Conservation (phyloP, 2,329 filamentous ascomycete genomes). For the Aureobasidium vineae region DNA sequence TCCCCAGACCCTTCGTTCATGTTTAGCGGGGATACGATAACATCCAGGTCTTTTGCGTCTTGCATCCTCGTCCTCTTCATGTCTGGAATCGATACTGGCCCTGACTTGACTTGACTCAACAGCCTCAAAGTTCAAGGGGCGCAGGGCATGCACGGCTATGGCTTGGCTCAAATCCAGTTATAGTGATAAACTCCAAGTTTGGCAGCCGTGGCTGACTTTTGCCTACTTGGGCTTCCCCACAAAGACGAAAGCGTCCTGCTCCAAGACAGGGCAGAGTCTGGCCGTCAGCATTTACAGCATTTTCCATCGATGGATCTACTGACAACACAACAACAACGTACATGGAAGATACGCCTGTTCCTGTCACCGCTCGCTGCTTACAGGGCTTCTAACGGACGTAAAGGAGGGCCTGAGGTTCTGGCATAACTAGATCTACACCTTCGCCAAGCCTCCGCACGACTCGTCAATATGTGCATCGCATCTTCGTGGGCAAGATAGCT, state of each 20-base stretch:
- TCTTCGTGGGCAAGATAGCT: neutral
- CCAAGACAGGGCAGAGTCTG: conserved; percentile 20
- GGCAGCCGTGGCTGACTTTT: conserved; percentile 18
- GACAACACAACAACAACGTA: neutral
- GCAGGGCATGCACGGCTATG: neutral
- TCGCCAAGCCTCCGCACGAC: neutral
- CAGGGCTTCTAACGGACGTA: neutral
- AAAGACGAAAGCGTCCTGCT: conserved; percentile 12
- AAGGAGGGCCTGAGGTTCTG: neutral
- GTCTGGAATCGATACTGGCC: neutral
- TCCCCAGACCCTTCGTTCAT: neutral
- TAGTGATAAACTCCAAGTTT: conserved; percentile 6
- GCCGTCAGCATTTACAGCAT: neutral
- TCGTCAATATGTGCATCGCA: neutral
- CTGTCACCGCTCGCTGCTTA: neutral
- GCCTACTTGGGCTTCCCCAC: conserved; percentile 3
- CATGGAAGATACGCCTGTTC: neutral
- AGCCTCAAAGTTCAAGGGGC: conserved; percentile 1
- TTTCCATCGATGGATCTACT: neutral
- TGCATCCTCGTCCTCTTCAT: neutral
- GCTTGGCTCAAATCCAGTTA: conserved; percentile 16
- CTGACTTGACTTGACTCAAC: neutral
- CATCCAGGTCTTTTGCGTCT: neutral
- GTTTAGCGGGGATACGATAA: neutral
- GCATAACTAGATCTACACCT: neutral